Base-by-base conservation (phyloP, 2,329 filamentous ascomycete genomes). In the Paecilomyces niveus region DNA sequence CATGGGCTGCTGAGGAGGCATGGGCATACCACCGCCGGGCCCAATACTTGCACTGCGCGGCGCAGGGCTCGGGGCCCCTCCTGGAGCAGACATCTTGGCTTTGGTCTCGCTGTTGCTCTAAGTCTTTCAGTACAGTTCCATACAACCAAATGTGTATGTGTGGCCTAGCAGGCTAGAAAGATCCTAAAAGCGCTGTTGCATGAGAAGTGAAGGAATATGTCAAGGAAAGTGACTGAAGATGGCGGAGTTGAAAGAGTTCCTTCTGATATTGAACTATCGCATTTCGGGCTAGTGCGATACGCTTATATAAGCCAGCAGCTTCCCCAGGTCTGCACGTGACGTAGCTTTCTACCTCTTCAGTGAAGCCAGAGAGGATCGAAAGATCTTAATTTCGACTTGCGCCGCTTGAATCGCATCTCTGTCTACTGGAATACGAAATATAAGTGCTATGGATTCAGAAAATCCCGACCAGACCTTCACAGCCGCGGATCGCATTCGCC, bases 401-500 rank as follows among this genome's bases (percentile, higher is more conserved):
- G 39, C 6, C 2, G 13, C 35, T 21, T 21, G 15, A 18, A 45
- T 45, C 39, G n/a, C 18, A 9, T 26, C 54, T 35, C 5, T 32
- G 15, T 18, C 29, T 45, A 13, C 7, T 45, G 15, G 9, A 9
- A 45, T 21, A 45, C 39, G 8, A 45, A 18, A 9, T 45, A 18
- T 45, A n/a, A 18, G 5, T 45, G 15, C 9, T 9, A 67, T 66
- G 56, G 57, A 62, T 9, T 56, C 63, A 49, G 55, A 64, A 31
- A 62, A 69, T 54, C 59, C 68, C 7, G 64, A 71, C 56, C 63
- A 70, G 50, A 68, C 65, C n/a, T 89, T 92, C 64, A 89, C 85
- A 9, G 83, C 88, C 33, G 83, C 88, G 49, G 89, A 95, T 71
- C 89, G 89, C 63, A 91, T 96, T 63, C 81, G 87, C 58, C 90